These are phyloP conservation scores for Lachancea dasiensis DNA, from an alignment of 805 yeast species.

Conservation along the genomic window DNA sequence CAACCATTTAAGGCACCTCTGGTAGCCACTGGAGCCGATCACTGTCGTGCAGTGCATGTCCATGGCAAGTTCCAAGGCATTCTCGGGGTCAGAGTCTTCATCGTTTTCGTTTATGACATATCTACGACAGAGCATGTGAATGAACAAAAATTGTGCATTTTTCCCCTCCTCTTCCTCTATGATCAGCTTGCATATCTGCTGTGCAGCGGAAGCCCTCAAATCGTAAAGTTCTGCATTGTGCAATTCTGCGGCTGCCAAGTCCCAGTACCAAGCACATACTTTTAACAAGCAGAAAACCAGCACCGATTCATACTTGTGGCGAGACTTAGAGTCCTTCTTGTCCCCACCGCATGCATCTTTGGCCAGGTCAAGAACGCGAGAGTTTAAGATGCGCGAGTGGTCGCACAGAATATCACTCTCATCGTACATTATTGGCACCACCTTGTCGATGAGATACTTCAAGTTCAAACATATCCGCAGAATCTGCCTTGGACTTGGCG, in stretches of 20 bases:
- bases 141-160: slow-evolving; percentile 45
- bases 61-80: slow-evolving; percentile 78
- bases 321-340: slow-evolving; percentile 47
- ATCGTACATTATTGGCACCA: slow-evolving; percentile 61
- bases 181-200: slow-evolving; percentile 60
- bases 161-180: slow-evolving; percentile 55
- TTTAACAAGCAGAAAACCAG: slow-evolving; percentile 65
- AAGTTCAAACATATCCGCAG: slow-evolving; percentile 66
- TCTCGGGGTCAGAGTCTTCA: slow-evolving; percentile 55
- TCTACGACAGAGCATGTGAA: slow-evolving; percentile 72
- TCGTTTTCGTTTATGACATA: slow-evolving; percentile 61
- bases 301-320: slow-evolving; percentile 59
- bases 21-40: slow-evolving; percentile 76
- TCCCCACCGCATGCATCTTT: slow-evolving; percentile 76
- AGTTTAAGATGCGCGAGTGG: slow-evolving; percentile 55
- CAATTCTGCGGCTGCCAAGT: slow-evolving; percentile 51
- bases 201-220: slow-evolving; percentile 64
- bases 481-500: slow-evolving; percentile 62
- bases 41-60: slow-evolving; percentile 76
- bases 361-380: slow-evolving; percentile 52
- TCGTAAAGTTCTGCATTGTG: slow-evolving; percentile 60
- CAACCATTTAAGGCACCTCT: slow-evolving; percentile 79
- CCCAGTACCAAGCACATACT: slow-evolving; percentile 75
- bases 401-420: slow-evolving; percentile 45
- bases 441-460: slow-evolving; percentile 63